Conservation (phyloP, 352 stramenopile genomes). For the Pythium phragmiticola region DNA sequence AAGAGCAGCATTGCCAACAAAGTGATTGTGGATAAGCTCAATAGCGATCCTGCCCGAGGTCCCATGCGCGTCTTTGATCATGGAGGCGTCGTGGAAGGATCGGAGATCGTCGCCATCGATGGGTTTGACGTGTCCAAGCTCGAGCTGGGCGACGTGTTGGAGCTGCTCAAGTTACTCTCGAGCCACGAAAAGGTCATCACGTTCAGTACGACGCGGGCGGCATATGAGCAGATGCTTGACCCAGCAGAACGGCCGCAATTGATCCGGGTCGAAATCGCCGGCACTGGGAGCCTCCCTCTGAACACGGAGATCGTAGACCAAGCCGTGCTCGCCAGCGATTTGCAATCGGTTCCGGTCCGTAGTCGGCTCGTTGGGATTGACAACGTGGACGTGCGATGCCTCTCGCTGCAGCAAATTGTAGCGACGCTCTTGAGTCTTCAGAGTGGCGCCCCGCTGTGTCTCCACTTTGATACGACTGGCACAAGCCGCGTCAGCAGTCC, state of each 20-base stretch:
- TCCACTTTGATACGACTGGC: conserved; percentile 43
- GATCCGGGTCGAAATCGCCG: conserved; percentile 1
- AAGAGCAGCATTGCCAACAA: conserved; percentile 40
- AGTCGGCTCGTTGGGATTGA: conserved; percentile 56
- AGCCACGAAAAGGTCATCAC: conserved; percentile 55
- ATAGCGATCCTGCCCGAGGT: conserved; percentile 32
- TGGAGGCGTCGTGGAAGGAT: conserved; percentile 46
- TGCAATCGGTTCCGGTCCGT: conserved; percentile 31
- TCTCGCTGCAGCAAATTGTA: conserved; percentile 37
- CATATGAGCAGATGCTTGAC: conserved; percentile 39
- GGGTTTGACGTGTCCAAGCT: conserved; percentile 42
- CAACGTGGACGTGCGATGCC: conserved; percentile 37
- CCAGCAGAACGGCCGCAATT: neutral
- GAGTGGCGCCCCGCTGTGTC: conserved; percentile 19
- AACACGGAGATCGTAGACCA: conserved; percentile 19
- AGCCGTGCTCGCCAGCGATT: conserved; percentile 23
- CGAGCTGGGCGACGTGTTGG: conserved; percentile 34
- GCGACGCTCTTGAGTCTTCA: conserved; percentile 35
- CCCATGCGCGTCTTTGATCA: conserved; percentile 42
- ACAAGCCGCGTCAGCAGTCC: conserved; percentile 2
- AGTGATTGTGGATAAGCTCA: conserved; percentile 48
- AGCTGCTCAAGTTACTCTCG: conserved; percentile 38
- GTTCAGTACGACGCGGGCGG: conserved; percentile 43
- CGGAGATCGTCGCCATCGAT: conserved; percentile 51
- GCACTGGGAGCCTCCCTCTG: conserved; percentile 6